phyloP scores from a whole-genome alignment of 2,329 filamentous ascomycete species.

The Diaporthe helianthi region DNA sequence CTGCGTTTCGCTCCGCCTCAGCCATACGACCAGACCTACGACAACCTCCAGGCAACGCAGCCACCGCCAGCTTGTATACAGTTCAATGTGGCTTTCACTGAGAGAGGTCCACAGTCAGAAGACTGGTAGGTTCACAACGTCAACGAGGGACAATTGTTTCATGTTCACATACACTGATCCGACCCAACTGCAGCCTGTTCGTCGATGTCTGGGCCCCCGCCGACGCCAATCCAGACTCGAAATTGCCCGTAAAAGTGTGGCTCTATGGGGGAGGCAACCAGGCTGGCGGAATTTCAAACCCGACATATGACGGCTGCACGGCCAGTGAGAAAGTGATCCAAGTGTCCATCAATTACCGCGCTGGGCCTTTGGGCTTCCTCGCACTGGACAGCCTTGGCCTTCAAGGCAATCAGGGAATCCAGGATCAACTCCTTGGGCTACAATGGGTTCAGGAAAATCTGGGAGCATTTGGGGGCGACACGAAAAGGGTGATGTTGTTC shows the following conservation, averaged over 20 bases:
- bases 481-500: slow-evolving; percentile 40
- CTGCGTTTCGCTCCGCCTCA: slow-evolving; percentile 27
- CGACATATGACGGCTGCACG: slow-evolving; percentile 39
- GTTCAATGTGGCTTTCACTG: slow-evolving; percentile 18
- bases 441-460: slow-evolving; percentile 59
- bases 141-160: too few species aligned
- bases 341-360: slow-evolving; percentile 47
- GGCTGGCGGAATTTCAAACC: slow-evolving; percentile 38
- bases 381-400: slow-evolving; percentile 48
- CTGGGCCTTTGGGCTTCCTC: slow-evolving; percentile 57
- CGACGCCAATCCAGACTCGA: slow-evolving; percentile 18
- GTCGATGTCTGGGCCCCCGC: slow-evolving; percentile 26
- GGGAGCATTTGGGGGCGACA: slow-evolving; percentile 51
- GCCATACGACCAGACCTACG: slow-evolving; percentile 21
- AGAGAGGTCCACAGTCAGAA: slow-evolving; percentile 21
- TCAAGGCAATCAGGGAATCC: slow-evolving; percentile 56
- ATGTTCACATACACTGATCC: neutral
- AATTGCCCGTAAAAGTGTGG: slow-evolving; percentile 34
- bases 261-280: slow-evolving; percentile 39
- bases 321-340: slow-evolving; percentile 39
- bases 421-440: slow-evolving; percentile 57
- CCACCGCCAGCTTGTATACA: slow-evolving; percentile 23
- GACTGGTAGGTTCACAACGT: slow-evolving; percentile 32
- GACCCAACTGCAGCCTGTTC: slow-evolving; percentile 19
- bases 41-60: slow-evolving; percentile 6